phyloP scores from a whole-genome alignment of 2,329 filamentous ascomycete genomes.

The Cladosporium sp. region DNA sequence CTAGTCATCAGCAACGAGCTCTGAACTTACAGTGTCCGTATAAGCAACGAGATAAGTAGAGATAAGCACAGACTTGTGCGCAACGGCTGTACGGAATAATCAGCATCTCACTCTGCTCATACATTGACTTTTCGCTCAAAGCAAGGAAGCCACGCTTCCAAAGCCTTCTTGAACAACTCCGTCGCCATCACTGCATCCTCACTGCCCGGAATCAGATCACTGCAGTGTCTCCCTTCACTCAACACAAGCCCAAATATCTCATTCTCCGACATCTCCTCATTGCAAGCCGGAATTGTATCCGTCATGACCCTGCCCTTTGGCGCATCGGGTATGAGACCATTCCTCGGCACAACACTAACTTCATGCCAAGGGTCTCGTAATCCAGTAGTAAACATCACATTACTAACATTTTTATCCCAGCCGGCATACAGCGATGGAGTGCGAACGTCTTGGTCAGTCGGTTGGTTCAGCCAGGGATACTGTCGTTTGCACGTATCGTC shows the following conservation, averaged over 20 bases:
- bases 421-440: conserved; percentile 18
- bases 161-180: conserved; percentile 17
- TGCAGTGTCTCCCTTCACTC: conserved; percentile 18
- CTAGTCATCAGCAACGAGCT: too few species aligned
- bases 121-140: background rate
- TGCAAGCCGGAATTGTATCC: conserved; percentile 16
- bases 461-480: conserved; percentile 14
- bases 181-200: conserved; percentile 17
- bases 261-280: conserved; percentile 14
- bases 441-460: conserved; percentile 14
- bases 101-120: background rate
- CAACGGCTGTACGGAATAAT: too few species aligned
- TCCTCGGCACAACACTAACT: conserved; percentile 14
- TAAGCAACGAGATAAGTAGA: too few species aligned
- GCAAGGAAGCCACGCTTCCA: conserved; percentile 22
- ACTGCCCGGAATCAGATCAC: conserved; percentile 16
- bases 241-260: conserved; percentile 20
- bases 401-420: conserved; percentile 20
- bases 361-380: conserved; percentile 21
- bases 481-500: conserved; percentile 13
- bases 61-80: too few species aligned
- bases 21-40: too few species aligned
- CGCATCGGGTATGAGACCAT: conserved; percentile 8
- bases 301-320: conserved; percentile 15
- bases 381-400: conserved; percentile 21